These are phyloP conservation scores for Leccinum glutinopallens DNA, from an alignment of 1,284 basidiomycete species.

Conservation along the genomic window DNA sequence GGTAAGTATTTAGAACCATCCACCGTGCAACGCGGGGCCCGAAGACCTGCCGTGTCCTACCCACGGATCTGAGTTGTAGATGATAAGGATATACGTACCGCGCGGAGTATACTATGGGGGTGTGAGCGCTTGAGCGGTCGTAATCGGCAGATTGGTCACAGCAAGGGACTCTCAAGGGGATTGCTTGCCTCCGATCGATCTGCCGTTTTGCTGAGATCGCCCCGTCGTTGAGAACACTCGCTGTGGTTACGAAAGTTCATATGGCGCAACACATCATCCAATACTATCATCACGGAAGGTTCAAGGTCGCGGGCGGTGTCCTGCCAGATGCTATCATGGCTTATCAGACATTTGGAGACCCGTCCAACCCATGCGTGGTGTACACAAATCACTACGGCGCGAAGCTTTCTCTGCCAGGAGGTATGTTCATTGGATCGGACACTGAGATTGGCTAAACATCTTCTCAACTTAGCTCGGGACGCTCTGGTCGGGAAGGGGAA, in stretches of 20 bases:
- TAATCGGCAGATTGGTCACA: neutral
- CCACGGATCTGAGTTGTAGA: neutral
- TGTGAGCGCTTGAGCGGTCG: neutral
- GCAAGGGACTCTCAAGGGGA: neutral
- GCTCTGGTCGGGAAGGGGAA: slow-evolving; percentile 53
- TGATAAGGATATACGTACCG: neutral
- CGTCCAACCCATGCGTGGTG: slow-evolving; percentile 26
- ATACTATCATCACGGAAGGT: slow-evolving; percentile 28
- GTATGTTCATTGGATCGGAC: slow-evolving; percentile 9
- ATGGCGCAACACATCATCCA: slow-evolving; percentile 17
- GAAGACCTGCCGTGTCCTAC: neutral
- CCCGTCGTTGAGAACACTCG: neutral
- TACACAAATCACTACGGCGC: slow-evolving; percentile 26
- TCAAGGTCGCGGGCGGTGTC: slow-evolving; percentile 27
- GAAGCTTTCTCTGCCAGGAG: slow-evolving; percentile 24
- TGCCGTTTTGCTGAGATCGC: neutral
- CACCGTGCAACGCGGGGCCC: neutral
- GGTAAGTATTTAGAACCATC: neutral
- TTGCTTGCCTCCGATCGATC: neutral
- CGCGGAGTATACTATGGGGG: neutral
- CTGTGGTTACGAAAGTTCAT: neutral
- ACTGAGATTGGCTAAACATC: neutral
- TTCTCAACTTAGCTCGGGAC: slow-evolving; percentile 41
- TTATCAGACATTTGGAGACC: slow-evolving; percentile 25
- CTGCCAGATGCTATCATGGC: slow-evolving; percentile 29